phyloP scores from a whole-genome alignment of 306 rosid genomes.

The Inga oerstediana region DNA sequence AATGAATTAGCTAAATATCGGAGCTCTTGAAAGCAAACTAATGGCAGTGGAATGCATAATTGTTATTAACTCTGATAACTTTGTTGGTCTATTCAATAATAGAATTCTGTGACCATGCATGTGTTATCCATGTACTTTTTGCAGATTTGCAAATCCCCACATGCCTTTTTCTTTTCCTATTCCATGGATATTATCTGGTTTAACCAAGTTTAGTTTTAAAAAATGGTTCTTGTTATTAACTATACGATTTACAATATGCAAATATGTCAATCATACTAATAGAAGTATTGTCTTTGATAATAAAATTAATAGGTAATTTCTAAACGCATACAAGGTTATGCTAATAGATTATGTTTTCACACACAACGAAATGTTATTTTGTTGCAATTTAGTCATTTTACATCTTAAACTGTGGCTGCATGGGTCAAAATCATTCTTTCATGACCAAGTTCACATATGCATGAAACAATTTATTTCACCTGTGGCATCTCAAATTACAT shows the following conservation, averaged over 20 bases:
- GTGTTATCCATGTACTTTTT: not conserved
- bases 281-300: not conserved
- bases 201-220: not conserved
- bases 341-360: not conserved
- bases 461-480: not conserved
- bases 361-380: not conserved
- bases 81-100: not conserved
- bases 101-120: not conserved
- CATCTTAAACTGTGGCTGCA: not conserved
- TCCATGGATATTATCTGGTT: not conserved
- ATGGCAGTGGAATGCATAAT: slow-evolving; percentile 7
- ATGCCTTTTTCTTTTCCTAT: not conserved
- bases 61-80: not conserved
- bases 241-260: not conserved
- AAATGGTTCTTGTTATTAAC: not conserved
- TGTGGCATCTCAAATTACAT: slow-evolving; percentile 6
- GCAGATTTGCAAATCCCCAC: not conserved
- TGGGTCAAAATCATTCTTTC: not conserved
- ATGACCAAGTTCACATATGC: not conserved
- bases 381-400: not conserved
- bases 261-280: not conserved
- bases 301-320: not conserved
- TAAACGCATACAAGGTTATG: not conserved
- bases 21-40: slow-evolving; percentile 16
- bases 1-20: not conserved